phyloP scores from a whole-genome alignment of 1,139 yeast species.

The Hyphopichia burtonii region DNA sequence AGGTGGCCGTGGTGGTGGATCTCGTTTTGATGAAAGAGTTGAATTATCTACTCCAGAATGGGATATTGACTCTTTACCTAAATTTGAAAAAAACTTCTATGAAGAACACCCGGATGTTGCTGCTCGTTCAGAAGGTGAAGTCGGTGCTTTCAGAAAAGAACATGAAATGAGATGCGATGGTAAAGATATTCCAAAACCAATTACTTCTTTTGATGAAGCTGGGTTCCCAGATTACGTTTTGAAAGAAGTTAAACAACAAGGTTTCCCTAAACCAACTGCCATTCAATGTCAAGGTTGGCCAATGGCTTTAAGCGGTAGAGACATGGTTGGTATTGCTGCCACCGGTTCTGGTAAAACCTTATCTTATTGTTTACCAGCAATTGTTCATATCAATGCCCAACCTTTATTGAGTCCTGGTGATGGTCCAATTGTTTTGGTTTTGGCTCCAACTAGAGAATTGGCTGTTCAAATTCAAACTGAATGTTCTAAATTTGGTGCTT shows the following conservation, averaged over 20 bases:
- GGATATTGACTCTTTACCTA: slow-evolving; percentile 76
- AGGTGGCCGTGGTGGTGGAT: slow-evolving; percentile 30
- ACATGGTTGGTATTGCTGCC: slow-evolving; percentile 97
- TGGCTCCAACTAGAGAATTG: slow-evolving; percentile 98
- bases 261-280: slow-evolving; percentile 91
- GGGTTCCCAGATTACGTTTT: slow-evolving; percentile 95
- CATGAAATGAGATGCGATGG: slow-evolving; percentile 87
- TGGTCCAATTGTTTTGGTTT: slow-evolving; percentile 93
- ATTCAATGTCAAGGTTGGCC: slow-evolving; percentile 99
- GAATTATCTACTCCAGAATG: slow-evolving; percentile 71
- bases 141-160: slow-evolving; percentile 71
- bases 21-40: slow-evolving; percentile 45
- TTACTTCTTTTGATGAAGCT: slow-evolving; percentile 89
- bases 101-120: slow-evolving; percentile 79
- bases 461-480: slow-evolving; percentile 97
- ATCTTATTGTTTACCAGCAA: slow-evolving; percentile 93
- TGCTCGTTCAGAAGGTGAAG: slow-evolving; percentile 70
- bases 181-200: slow-evolving; percentile 88
- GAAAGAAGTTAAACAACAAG: slow-evolving; percentile 84
- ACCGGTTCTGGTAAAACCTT: slow-evolving; percentile 99
- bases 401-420: slow-evolving; percentile 91
- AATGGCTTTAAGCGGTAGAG: slow-evolving; percentile 98
- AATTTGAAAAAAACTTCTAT: slow-evolving; percentile 94
- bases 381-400: slow-evolving; percentile 97
- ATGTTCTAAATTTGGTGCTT: slow-evolving; percentile 89